Evolutionary conservation across 202 grass and related monocot genomes (phyloP).

Genomic region (Bolboschoenoplectus hybrid): DNA sequence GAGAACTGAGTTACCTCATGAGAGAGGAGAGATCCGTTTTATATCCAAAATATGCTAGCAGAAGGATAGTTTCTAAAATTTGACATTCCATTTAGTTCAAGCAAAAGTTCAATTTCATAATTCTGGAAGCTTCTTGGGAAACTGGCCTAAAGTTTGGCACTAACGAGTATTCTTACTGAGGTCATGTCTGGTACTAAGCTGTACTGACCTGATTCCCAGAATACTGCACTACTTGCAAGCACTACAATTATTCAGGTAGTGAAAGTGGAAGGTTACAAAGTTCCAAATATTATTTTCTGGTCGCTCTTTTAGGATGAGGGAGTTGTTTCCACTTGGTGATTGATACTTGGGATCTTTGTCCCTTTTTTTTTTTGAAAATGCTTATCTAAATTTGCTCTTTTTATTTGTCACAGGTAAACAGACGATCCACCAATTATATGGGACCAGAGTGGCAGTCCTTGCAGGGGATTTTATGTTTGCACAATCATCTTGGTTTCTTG

Average conservation of each 20-base stretch:
- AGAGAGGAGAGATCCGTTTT: background rate
- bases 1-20: background rate
- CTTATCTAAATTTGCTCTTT: background rate
- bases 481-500: conserved; percentile 95
- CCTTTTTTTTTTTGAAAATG: conserved; percentile 10
- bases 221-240: background rate
- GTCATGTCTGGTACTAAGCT: background rate
- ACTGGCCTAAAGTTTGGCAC: background rate
- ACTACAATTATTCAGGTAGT: background rate
- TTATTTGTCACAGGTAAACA: conserved; percentile 62
- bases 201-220: background rate
- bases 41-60: background rate
- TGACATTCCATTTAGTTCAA: background rate
- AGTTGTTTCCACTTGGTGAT: background rate
- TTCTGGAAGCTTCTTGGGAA: background rate
- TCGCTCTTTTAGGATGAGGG: too few relatives aligned
- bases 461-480: conserved; percentile 98
- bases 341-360: background rate
- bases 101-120: background rate
- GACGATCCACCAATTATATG: conserved; percentile 87
- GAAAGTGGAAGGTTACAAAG: background rate
- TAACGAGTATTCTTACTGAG: background rate
- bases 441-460: conserved; percentile 84
- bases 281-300: background rate
- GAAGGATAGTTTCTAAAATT: background rate